Percentiles rank a stretch among this genome's conserved stretches.
Conservation (phyloP, 2,329 filamentous ascomycete species). For the Colletotrichum lindemuthianum region DNA sequence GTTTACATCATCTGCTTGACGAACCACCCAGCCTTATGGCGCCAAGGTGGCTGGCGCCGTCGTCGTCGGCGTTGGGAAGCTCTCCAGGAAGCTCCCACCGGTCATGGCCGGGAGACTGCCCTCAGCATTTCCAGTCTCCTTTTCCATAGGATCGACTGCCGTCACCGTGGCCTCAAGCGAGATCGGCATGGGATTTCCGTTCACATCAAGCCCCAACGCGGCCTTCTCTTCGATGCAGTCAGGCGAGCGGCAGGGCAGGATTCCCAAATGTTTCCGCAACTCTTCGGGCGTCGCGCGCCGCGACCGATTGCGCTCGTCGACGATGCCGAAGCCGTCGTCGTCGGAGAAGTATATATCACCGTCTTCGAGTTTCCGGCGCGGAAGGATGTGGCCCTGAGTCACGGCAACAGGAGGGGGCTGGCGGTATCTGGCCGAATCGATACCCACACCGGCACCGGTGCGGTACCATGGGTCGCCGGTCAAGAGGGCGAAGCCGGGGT, state of each 20-base stretch:
- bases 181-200: neutral
- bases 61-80: neutral
- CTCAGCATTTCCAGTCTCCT: neutral
- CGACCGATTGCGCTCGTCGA: conserved; percentile 10
- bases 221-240: conserved; percentile 17
- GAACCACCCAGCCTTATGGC: neutral
- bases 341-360: neutral
- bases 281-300: conserved; percentile 12
- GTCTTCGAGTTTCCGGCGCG: neutral
- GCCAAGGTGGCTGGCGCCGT: neutral
- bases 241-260: neutral
- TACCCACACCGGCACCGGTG: neutral
- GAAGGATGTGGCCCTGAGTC: conserved; percentile 5
- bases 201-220: neutral
- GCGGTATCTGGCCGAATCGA: neutral
- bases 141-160: neutral
- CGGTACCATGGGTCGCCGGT: conserved; percentile 1
- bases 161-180: conserved; percentile 1
- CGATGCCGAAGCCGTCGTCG: conserved; percentile 4
- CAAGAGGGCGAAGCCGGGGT: neutral
- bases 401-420: neutral
- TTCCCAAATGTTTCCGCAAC: conserved; percentile 6
- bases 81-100: neutral
- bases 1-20: neutral
- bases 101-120: neutral